phyloP scores from a whole-genome alignment of 2,329 filamentous ascomycete genomes.

The Ophiostoma montium region DNA sequence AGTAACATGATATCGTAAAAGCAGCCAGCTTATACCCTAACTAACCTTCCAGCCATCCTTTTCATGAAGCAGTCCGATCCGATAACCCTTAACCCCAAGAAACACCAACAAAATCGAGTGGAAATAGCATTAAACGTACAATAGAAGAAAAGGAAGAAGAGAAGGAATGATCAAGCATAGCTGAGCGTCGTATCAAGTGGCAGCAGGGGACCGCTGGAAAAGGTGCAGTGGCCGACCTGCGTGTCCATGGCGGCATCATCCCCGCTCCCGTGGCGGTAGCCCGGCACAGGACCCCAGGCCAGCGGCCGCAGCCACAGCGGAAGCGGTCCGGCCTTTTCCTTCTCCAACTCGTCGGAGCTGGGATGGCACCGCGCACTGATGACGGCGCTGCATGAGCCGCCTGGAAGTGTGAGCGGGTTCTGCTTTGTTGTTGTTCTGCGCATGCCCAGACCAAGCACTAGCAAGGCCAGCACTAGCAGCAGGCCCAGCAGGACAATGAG shows the following conservation, averaged over 20 bases:
- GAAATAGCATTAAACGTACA: background rate
- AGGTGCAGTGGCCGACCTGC: constrained; percentile 28
- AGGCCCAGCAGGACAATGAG: constrained; percentile 28
- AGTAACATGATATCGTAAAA: too few species aligned
- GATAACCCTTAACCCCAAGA: too few species aligned
- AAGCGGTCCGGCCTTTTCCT: constrained; percentile 6
- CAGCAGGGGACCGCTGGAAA: constrained; percentile 24
- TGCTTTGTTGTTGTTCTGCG: constrained; percentile 25
- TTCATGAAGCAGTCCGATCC: too few species aligned
- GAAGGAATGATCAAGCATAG: constrained; percentile 22
- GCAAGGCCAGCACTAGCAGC: constrained; percentile 22
- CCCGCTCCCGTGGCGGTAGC: constrained; percentile 9
- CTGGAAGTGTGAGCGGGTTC: constrained; percentile 34
- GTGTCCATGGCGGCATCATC: constrained; percentile 4
- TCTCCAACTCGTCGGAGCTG: constrained; percentile 15
- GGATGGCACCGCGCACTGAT: constrained; percentile 35
- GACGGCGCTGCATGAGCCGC: constrained; percentile 37
- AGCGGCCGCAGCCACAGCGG: constrained; percentile 24
- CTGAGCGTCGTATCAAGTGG: constrained; percentile 22
- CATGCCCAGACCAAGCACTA: constrained; percentile 26
- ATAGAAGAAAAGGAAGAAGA: background rate
- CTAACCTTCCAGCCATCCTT: too few species aligned
- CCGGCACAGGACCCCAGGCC: constrained; percentile 31
- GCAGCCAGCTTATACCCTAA: too few species aligned
- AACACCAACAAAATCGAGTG: background rate